Percentiles rank a stretch among this genome's conserved stretches.
Conservation (phyloP, 345 rosid species). For the Salix udensis region DNA sequence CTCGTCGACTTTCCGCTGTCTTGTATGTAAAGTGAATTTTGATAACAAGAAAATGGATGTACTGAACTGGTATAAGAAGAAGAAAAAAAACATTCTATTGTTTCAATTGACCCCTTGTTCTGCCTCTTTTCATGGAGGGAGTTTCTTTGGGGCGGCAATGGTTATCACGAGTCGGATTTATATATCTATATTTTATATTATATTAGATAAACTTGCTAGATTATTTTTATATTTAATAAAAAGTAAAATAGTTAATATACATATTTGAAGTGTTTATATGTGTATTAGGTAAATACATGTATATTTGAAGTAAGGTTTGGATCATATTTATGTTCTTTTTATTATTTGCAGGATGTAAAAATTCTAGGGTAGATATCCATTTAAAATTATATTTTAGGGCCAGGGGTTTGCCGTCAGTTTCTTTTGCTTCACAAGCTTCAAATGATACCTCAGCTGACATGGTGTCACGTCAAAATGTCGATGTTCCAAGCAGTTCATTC, state of each 20-base stretch:
- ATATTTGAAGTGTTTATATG: too few species aligned
- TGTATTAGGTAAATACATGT: too few species aligned
- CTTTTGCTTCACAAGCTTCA: slow-evolving; percentile 4
- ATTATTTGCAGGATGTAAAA: too few species aligned
- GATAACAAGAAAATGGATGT: slow-evolving; percentile 47
- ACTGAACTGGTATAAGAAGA: slow-evolving; percentile 41
- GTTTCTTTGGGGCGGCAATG: not conserved
- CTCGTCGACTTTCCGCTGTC: slow-evolving; percentile 18
- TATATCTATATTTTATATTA: too few species aligned
- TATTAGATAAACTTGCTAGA: too few species aligned
- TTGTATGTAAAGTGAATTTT: slow-evolving; percentile 68
- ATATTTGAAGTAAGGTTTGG: too few species aligned
- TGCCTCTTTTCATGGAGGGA: not conserved
- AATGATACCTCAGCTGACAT: not conserved
- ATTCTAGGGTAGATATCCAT: too few species aligned
- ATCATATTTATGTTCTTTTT: too few species aligned
- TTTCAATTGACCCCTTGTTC: slow-evolving; percentile 17
- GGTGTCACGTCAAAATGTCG: not conserved
- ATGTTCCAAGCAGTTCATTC: not conserved
- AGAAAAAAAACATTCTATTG: slow-evolving; percentile 30
- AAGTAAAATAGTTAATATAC: too few species aligned
- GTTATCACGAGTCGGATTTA: too few species aligned
- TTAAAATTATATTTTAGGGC: too few species aligned
- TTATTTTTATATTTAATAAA: too few species aligned
- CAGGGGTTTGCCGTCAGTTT: not conserved